These are phyloP conservation scores for Neltuma alba DNA, from an alignment of 306 rosid genomes.

Conservation along the genomic window DNA sequence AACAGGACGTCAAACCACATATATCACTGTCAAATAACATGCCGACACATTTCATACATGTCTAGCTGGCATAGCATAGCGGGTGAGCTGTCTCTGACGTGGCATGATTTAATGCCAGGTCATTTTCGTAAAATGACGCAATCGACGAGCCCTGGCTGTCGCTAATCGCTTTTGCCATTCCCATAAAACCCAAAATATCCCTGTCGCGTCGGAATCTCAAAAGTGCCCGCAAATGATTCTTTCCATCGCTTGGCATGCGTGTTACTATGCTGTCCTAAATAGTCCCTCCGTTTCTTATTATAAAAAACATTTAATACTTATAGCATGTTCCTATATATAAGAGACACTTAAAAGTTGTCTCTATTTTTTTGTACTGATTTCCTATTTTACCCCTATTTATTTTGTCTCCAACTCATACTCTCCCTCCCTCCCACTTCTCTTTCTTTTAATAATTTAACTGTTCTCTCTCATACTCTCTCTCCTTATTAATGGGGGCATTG, in stretches of 20 bases:
- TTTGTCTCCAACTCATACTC: too few relatives aligned
- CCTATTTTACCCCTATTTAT: too few relatives aligned
- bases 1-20: background rate
- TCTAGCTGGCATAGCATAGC: constrained; percentile 30
- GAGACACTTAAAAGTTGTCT: too few relatives aligned
- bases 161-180: constrained; percentile 24
- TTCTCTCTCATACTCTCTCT: too few relatives aligned
- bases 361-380: too few relatives aligned
- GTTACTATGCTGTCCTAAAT: too few relatives aligned
- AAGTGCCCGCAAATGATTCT: constrained; percentile 23
- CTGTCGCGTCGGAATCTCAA: background rate
- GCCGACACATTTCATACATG: constrained; percentile 14
- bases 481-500: too few relatives aligned
- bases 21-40: constrained; percentile 3
- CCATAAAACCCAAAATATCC: constrained; percentile 27
- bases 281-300: too few relatives aligned
- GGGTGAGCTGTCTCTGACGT: constrained; percentile 14
- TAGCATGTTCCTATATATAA: too few relatives aligned
- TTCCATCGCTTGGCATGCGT: background rate
- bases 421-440: too few relatives aligned
- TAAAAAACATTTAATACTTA: too few relatives aligned
- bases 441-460: too few relatives aligned
- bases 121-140: constrained; percentile 18
- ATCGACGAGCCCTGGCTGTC: background rate
- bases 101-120: constrained; percentile 33